Conservation (phyloP, 106 monocot species). For the Posidonia australis region DNA sequence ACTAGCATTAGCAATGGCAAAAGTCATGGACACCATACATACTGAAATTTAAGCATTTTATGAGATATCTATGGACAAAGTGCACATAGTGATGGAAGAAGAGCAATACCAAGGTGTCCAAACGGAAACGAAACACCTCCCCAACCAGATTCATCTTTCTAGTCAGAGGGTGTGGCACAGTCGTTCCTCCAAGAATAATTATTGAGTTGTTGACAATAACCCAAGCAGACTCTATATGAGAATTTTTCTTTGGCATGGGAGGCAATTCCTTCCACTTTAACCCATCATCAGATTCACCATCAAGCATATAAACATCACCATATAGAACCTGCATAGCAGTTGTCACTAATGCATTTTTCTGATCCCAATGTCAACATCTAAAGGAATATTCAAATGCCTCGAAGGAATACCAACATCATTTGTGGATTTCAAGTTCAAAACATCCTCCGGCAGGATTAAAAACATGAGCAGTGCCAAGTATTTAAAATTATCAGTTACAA, state of each 20-base stretch:
- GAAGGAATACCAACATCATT: too few species aligned
- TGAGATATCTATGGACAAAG: neutral
- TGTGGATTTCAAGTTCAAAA: too few species aligned
- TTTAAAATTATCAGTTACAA: too few species aligned
- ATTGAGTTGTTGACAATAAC: conserved; percentile 80
- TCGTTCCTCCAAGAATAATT: conserved; percentile 79
- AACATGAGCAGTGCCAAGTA: too few species aligned
- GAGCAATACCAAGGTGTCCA: conserved; percentile 8
- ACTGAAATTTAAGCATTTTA: neutral
- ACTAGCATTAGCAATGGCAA: too few species aligned
- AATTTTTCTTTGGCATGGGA: conserved; percentile 93
- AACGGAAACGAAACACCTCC: conserved; percentile 34
- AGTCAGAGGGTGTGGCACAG: conserved; percentile 77
- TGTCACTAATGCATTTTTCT: too few species aligned
- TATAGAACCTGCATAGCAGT: conserved; percentile 54
- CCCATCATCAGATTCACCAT: conserved; percentile 21
- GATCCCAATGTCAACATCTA: too few species aligned
- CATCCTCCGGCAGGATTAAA: too few species aligned
- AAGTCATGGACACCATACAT: too few species aligned
- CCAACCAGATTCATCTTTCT: conserved; percentile 93
- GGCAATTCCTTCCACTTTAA: conserved; percentile 63
- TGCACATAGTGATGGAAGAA: conserved; percentile 16
- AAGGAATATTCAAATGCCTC: too few species aligned
- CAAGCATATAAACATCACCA: conserved; percentile 83
- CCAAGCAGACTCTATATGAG: conserved; percentile 90